phyloP scores from a whole-genome alignment of 192 early-diverging fungal species.

The Coemansia sp. region DNA sequence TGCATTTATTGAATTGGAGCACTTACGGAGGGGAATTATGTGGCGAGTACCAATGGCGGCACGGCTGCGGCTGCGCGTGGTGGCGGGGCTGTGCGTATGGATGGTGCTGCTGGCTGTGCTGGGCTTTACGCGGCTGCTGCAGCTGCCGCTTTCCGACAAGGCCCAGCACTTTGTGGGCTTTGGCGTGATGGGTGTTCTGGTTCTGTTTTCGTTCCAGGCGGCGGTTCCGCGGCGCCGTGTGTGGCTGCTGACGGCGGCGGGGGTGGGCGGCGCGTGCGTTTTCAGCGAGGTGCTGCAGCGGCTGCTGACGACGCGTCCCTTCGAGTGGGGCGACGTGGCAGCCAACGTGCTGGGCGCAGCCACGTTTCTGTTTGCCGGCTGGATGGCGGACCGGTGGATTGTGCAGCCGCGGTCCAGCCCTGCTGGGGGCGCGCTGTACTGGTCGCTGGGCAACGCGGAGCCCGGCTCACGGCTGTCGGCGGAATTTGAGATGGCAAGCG shows the following conservation, averaged over 20 bases:
- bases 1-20: constrained; percentile 1
- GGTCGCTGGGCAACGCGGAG: constrained; percentile 11
- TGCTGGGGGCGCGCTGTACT: constrained; percentile 16
- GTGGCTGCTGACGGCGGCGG: constrained; percentile 17
- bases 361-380: constrained; percentile 37
- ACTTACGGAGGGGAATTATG: constrained; percentile 8
- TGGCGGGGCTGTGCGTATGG: constrained; percentile 19
- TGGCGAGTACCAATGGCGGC: constrained; percentile 21
- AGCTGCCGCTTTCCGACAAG: constrained; percentile 30
- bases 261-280: constrained; percentile 14
- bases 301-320: constrained; percentile 30
- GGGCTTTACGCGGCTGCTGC: constrained; percentile 36
- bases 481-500: constrained; percentile 20
- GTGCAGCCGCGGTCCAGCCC: constrained; percentile 20
- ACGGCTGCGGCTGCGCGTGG: constrained; percentile 21
- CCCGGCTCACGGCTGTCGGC: neutral
- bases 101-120: constrained; percentile 22
- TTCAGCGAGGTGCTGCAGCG: constrained; percentile 41
- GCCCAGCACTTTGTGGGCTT: constrained; percentile 43
- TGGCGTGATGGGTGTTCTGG: constrained; percentile 25
- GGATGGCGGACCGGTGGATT: constrained; percentile 43
- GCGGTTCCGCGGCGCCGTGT: constrained; percentile 21
- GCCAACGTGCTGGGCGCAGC: constrained; percentile 34
- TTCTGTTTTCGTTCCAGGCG: constrained; percentile 39
- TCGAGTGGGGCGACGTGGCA: constrained; percentile 39